phyloP scores from a whole-genome alignment of 176 grass and related monocot species.

The Saccharum spontaneum region DNA sequence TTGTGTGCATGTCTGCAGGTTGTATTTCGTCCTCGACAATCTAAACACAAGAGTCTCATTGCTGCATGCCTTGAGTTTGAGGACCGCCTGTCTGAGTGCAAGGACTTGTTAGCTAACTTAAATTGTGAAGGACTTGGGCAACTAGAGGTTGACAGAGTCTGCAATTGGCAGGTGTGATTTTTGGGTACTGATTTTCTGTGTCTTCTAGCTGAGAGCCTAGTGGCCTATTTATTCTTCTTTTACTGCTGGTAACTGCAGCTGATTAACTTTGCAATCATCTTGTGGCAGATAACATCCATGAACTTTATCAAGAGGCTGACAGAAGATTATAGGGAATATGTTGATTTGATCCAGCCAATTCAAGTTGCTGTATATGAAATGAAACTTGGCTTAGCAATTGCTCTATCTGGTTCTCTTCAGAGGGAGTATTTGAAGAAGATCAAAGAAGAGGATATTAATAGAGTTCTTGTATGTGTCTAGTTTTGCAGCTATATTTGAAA shows the following conservation, averaged over 20 bases:
- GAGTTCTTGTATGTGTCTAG: constrained; percentile 61
- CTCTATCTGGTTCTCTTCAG: constrained; percentile 67
- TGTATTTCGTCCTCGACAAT: constrained; percentile 73
- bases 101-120: constrained; percentile 47
- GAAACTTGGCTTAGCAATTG: constrained; percentile 87
- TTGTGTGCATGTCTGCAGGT: constrained; percentile 51
- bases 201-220: constrained; percentile 13
- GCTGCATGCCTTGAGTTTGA: constrained; percentile 69
- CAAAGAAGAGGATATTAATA: constrained; percentile 58
- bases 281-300: constrained; percentile 59
- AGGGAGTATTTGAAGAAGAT: constrained; percentile 71
- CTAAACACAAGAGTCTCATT: constrained; percentile 64
- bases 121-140: constrained; percentile 40
- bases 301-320: constrained; percentile 75
- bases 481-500: constrained; percentile 21
- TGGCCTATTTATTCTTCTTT: constrained; percentile 24
- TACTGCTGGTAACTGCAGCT: not conserved
- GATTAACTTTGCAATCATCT: not conserved
- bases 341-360: constrained; percentile 88
- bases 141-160: constrained; percentile 58
- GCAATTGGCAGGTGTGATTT: constrained; percentile 82
- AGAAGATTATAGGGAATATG: constrained; percentile 78
- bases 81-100: constrained; percentile 51
- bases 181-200: constrained; percentile 13
- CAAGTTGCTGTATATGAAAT: constrained; percentile 97